phyloP scores from a whole-genome alignment of 768 basidiomycete genomes.

The Termitomyces sp. region DNA sequence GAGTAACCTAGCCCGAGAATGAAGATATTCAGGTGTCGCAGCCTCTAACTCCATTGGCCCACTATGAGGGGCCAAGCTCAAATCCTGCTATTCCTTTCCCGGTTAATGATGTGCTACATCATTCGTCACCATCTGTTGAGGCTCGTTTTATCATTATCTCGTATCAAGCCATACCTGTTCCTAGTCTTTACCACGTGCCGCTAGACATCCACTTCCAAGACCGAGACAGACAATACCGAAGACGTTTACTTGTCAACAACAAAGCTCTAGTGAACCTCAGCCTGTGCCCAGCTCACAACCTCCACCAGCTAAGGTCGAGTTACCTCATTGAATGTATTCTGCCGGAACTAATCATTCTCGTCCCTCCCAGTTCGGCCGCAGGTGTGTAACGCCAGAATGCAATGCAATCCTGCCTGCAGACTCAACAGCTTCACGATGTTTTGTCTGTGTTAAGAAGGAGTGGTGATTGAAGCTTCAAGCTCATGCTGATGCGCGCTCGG shows the following conservation, averaged over 20 bases:
- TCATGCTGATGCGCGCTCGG: not conserved
- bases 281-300: too few species aligned
- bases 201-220: not conserved
- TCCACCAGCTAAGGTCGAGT: not conserved
- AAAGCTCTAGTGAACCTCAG: not conserved
- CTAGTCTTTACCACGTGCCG: not conserved
- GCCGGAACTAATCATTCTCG: not conserved
- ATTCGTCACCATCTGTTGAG: not conserved
- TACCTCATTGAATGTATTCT: not conserved
- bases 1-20: slow-evolving; percentile 1
- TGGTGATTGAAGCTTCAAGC: slow-evolving; percentile 13
- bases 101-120: not conserved
- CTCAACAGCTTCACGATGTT: slow-evolving; percentile 10
- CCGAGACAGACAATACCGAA: too few species aligned
- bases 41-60: not conserved
- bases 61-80: not conserved
- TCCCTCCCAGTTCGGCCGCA: not conserved
- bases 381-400: slow-evolving; percentile 12
- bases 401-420: not conserved
- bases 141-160: not conserved
- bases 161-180: too few species aligned
- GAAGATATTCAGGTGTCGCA: too few species aligned
- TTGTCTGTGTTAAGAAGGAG: slow-evolving; percentile 11
- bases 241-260: too few species aligned
- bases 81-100: not conserved